A percentile compares a stretch with the other conserved stretches of the same genome.
Evolutionary conservation across 192 early-diverging fungal species (phyloP).

Genomic region (Glomus cerebriforme): DNA sequence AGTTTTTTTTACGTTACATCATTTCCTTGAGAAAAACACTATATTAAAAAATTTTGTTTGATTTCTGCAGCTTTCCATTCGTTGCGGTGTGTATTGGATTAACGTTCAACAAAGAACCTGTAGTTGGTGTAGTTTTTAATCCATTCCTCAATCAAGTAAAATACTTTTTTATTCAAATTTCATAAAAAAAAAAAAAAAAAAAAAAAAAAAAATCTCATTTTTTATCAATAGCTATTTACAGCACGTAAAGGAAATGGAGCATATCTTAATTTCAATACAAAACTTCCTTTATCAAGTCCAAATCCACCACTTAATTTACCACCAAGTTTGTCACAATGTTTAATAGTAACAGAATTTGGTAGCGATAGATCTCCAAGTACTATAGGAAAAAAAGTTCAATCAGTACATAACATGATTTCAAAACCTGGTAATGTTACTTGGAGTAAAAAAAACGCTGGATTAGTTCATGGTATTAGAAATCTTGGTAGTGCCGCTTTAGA

Average conservation of each 20-base stretch:
- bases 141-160: conserved; percentile 86
- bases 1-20: not conserved
- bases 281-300: conserved; percentile 61
- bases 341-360: conserved; percentile 88
- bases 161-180: conserved; percentile 22
- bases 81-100: conserved; percentile 87
- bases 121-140: conserved; percentile 90
- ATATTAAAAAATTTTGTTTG: conserved; percentile 35
- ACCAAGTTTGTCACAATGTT: conserved; percentile 60
- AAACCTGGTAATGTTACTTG: conserved; percentile 44
- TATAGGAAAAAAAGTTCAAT: conserved; percentile 68
- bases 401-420: conserved; percentile 67
- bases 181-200: too few species aligned
- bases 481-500: conserved; percentile 79
- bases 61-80: conserved; percentile 71
- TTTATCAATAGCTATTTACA: conserved; percentile 46
- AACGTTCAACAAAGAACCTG: conserved; percentile 67
- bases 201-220: not conserved
- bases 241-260: conserved; percentile 67
- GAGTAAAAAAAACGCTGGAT: conserved; percentile 42
- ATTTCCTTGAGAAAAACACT: conserved; percentile 45
- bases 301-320: conserved; percentile 57
- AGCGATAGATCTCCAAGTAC: conserved; percentile 59
- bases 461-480: conserved; percentile 73
- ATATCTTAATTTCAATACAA: conserved; percentile 54